Conservation (phyloP, 768 basidiomycete species). For the Candolleomyces eurysporus region DNA sequence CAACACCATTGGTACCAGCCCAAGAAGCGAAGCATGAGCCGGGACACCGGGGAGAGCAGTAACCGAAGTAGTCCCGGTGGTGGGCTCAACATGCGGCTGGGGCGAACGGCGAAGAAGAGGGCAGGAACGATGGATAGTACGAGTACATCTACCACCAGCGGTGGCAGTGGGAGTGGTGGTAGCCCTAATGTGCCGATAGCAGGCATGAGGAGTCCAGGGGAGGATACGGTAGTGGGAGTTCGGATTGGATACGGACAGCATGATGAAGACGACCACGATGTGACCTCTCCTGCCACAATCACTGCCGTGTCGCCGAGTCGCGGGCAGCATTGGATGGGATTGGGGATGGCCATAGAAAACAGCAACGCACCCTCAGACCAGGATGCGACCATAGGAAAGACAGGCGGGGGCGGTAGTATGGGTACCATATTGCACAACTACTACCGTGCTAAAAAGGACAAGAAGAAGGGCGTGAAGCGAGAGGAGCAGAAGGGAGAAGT, state of each 20-base stretch:
- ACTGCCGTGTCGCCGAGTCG: neutral
- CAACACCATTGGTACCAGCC: neutral
- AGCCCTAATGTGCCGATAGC: neutral
- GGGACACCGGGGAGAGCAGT: neutral
- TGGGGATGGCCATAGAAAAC: conserved; percentile 3
- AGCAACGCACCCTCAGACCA: neutral
- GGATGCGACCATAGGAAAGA: conserved; percentile 10
- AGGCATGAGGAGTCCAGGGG: conserved; percentile 7
- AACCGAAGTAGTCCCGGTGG: neutral
- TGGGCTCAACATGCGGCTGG: neutral
- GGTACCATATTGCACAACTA: conserved; percentile 3
- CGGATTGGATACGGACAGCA: neutral
- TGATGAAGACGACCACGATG: neutral
- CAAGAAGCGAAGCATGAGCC: conserved; percentile 1
- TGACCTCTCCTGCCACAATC: conserved; percentile 1
- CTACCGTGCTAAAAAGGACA: conserved; percentile 2
- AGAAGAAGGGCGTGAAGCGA: neutral
- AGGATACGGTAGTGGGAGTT: conserved; percentile 11
- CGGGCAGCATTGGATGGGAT: neutral
- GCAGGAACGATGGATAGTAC: conserved; percentile 3
- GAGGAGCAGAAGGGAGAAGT: conserved; percentile 3
- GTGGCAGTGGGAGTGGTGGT: conserved; percentile 6
- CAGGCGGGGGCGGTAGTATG: neutral
- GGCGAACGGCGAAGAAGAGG: neutral
- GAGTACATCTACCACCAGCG: conserved; percentile 6